Percentiles rank a stretch among this genome's conserved stretches.
Conservation (phyloP, 805 yeast species). For the Jamesozyma piceae region DNA sequence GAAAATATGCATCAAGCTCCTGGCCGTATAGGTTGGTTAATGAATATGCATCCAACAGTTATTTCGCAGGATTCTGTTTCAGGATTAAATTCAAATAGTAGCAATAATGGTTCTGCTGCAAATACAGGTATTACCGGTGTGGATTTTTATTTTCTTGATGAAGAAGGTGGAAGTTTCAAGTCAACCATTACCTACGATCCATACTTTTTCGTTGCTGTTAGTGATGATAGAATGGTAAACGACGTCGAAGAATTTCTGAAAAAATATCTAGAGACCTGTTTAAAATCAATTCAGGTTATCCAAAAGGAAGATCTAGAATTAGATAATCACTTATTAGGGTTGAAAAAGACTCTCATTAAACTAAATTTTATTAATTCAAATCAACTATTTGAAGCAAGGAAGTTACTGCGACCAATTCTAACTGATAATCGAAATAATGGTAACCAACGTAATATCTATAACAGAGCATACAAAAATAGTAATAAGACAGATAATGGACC, state of each 20-base stretch:
- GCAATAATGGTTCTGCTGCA: slow-evolving; percentile 6
- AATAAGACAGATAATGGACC: slow-evolving; percentile 31
- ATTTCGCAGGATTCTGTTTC: slow-evolving; percentile 38
- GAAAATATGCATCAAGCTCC: slow-evolving; percentile 13
- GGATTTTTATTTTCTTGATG: slow-evolving; percentile 88
- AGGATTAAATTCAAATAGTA: neutral
- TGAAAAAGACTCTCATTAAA: slow-evolving; percentile 53
- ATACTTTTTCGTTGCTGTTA: slow-evolving; percentile 64
- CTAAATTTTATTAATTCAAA: slow-evolving; percentile 64
- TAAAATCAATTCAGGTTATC: slow-evolving; percentile 49
- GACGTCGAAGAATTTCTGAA: slow-evolving; percentile 83
- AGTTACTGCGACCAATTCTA: slow-evolving; percentile 59
- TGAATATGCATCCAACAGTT: slow-evolving; percentile 86
- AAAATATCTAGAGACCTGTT: slow-evolving; percentile 51
- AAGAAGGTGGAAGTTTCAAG: slow-evolving; percentile 93
- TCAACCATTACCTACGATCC: slow-evolving; percentile 79
- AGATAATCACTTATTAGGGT: slow-evolving; percentile 81
- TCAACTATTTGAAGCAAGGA: slow-evolving; percentile 69
- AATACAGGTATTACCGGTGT: slow-evolving; percentile 68
- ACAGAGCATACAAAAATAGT: slow-evolving; percentile 7
- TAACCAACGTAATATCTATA: slow-evolving; percentile 58
- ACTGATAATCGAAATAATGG: slow-evolving; percentile 52
- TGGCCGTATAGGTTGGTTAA: slow-evolving; percentile 67
- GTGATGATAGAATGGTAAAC: slow-evolving; percentile 32
- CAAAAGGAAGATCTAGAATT: slow-evolving; percentile 70